Base-by-base conservation (phyloP, 805 yeast genomes). In the Ogataea corticis region DNA sequence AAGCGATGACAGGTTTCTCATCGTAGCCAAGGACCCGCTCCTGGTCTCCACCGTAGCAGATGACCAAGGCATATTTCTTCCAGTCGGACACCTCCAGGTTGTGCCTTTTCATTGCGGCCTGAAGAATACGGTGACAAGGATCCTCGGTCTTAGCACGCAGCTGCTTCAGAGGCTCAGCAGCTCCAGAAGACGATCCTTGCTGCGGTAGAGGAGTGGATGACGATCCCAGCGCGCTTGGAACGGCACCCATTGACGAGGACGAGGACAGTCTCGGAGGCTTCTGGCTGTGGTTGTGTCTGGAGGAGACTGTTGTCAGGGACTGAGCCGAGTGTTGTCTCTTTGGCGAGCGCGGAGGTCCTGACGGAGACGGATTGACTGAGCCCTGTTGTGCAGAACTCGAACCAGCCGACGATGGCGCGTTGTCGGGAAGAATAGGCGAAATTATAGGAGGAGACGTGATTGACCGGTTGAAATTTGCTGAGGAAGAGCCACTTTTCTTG, bases 21-120 rank as follows among this genome's bases (percentile, higher is more conserved):
- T 88, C 87, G 51, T 87, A 71, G 31, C 85, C 87, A 38, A 94
- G 66, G 9, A 90, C 80, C 23, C 97, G 71, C 60, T 92, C 97
- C 58, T 85, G 85, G 62, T 90, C 96, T 18, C 94, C 96, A 16
- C 94, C 96, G 61, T 88, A 90, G 60, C 95, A 86, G 13, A 92
- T 86, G 14, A 91, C 90, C 41, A 92, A 69, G 2, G 91, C 96
- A 61, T 90, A 92, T 57, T 88, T 85, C 42, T 86, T 76, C 91
- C 96, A 87, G 59, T 89, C 96, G 41, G 80, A 83, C 27, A 80
- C 78, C 37, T 80, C 82, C 39, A 92, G 74, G 48, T 82, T 83
- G 67, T 91, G 96, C 49, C 95, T 76, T 54, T 83, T 80, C 86
- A 89, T 83, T 4, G 96, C 97, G 29, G 85, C 88, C 58, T 87